Conservation (phyloP, 176 grass and related monocot genomes). For the Chloris gayana region DNA sequence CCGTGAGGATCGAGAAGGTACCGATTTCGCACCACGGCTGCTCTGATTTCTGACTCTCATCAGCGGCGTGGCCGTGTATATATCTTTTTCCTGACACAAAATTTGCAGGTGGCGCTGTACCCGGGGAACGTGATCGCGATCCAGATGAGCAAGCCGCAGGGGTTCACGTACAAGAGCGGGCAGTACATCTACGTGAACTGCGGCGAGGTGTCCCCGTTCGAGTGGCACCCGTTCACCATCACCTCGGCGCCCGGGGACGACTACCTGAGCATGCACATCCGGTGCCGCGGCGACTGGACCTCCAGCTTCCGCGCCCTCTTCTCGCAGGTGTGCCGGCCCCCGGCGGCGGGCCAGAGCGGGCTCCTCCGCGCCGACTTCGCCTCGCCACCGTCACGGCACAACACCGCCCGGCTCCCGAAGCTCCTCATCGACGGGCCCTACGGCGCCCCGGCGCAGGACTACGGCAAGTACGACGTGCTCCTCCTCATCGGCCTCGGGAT, state of each 20-base stretch:
- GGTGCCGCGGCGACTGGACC: constrained; percentile 90
- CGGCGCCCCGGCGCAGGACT: constrained; percentile 94
- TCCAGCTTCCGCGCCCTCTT: constrained; percentile 63
- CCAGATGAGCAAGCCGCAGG: constrained; percentile 77
- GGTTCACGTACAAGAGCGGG: constrained; percentile 92
- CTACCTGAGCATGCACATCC: constrained; percentile 94
- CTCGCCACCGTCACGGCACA: background rate
- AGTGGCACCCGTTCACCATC: constrained; percentile 98
- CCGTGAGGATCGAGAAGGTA: constrained; percentile 85
- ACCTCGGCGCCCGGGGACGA: constrained; percentile 87
- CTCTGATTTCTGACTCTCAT: background rate
- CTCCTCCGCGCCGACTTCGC: constrained; percentile 68
- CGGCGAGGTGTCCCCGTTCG: constrained; percentile 77
- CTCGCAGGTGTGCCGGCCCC: constrained; percentile 74
- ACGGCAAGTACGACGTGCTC: constrained; percentile 92
- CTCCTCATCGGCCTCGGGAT: constrained; percentile 97
- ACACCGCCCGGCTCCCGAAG: constrained; percentile 53
- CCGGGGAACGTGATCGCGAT: constrained; percentile 89
- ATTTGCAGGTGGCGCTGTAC: constrained; percentile 72
- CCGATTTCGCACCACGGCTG: background rate
- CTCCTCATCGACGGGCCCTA: constrained; percentile 90
- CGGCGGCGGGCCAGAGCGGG: constrained; percentile 61
- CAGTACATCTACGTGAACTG: constrained; percentile 98
- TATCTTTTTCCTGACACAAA: too few relatives aligned
- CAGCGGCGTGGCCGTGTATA: too few relatives aligned